phyloP scores from a whole-genome alignment of 2,329 filamentous ascomycete genomes.

The Fusarium ambrosium region DNA sequence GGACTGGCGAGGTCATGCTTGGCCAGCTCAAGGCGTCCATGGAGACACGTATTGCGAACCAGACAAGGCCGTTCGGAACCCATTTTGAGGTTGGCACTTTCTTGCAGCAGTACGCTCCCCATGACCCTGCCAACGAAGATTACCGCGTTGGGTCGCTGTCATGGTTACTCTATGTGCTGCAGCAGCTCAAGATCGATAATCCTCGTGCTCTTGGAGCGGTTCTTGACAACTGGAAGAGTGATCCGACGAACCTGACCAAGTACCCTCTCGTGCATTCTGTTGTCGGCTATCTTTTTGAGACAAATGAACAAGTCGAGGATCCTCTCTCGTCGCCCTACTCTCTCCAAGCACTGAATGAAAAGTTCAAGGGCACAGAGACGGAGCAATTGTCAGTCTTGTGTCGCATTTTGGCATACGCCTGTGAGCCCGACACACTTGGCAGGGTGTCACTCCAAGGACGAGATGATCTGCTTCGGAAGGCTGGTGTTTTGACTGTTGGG shows the following conservation, averaged over 20 bases:
- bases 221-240: background rate
- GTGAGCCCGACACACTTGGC: background rate
- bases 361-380: background rate
- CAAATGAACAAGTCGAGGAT: background rate
- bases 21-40: constrained; percentile 10
- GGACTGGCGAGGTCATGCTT: constrained; percentile 12
- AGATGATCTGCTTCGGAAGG: background rate
- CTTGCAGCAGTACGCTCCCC: background rate
- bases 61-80: background rate
- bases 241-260: background rate
- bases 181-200: background rate
- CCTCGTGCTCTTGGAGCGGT: background rate
- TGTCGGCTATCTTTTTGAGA: background rate
- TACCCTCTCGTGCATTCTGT: background rate
- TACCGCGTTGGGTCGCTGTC: background rate
- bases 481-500: background rate
- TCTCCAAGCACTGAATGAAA: background rate
- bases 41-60: constrained; percentile 6
- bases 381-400: background rate
- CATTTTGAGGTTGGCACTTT: background rate
- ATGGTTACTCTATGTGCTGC: background rate
- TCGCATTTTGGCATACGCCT: background rate
- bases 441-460: background rate
- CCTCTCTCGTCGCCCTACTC: background rate
- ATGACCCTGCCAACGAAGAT: background rate